Conservation (phyloP, 495 filamentous ascomycete genomes). For the Xylaria castorea region DNA sequence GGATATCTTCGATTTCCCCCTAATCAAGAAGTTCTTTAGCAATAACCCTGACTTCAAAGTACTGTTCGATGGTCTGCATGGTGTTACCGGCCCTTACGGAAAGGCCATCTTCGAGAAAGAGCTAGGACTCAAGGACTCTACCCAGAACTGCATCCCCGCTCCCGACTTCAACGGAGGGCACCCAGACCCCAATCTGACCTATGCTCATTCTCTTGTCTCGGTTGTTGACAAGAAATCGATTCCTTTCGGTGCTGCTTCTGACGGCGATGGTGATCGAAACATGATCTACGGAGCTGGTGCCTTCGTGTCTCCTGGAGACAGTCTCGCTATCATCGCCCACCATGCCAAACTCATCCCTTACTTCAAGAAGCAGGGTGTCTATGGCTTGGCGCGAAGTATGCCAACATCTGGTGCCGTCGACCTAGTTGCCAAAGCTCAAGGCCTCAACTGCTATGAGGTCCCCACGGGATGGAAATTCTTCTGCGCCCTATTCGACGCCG, state of each 20-base stretch:
- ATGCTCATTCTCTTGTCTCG: slow-evolving; percentile 93
- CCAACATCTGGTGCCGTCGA: slow-evolving; percentile 95
- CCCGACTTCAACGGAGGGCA: slow-evolving; percentile 97
- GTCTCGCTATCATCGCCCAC: slow-evolving; percentile 96
- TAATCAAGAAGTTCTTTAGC: slow-evolving; percentile 91
- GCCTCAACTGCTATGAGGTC: slow-evolving; percentile 91
- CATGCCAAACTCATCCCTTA: slow-evolving; percentile 94
- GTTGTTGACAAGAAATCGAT: slow-evolving; percentile 89
- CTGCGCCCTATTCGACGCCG: slow-evolving; percentile 94
- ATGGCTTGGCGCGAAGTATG: slow-evolving; percentile 95
- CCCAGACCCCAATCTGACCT: slow-evolving; percentile 98
- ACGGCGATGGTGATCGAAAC: slow-evolving; percentile 98
- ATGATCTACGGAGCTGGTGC: slow-evolving; percentile 99
- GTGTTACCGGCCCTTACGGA: slow-evolving; percentile 95
- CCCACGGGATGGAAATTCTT: slow-evolving; percentile 99
- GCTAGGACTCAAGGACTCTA: slow-evolving; percentile 81
- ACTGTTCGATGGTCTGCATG: slow-evolving; percentile 91
- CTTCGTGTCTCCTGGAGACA: slow-evolving; percentile 97
- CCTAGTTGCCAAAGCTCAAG: slow-evolving; percentile 92
- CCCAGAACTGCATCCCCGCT: slow-evolving; percentile 90
- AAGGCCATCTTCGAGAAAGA: slow-evolving; percentile 94
- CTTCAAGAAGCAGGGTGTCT: slow-evolving; percentile 96
- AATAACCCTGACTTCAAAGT: slow-evolving; percentile 92
- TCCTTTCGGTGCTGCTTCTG: slow-evolving; percentile 94
- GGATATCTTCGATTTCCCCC: slow-evolving; percentile 94